A percentile compares a stretch with the other conserved stretches of the same genome.
Evolutionary conservation across 306 rosid species (phyloP).

Genomic region (Calophaca sinica): DNA sequence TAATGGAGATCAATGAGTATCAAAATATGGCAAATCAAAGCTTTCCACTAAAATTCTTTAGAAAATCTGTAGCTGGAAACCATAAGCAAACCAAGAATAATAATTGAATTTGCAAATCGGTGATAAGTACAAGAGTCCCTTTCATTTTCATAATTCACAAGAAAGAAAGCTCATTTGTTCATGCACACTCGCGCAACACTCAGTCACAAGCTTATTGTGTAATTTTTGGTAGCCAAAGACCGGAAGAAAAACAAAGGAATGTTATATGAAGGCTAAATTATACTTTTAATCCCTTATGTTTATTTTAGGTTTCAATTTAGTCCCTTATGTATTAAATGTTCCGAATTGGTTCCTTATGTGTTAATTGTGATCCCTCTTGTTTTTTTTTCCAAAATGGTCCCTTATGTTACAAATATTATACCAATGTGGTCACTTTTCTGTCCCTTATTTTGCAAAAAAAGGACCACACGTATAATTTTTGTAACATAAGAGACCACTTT

Average conservation of each 20-base stretch:
- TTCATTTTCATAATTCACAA: slow-evolving; percentile 4
- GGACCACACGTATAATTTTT: no score
- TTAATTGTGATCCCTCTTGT: no score
- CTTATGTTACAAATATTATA: no score
- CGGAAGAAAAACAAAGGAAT: background rate
- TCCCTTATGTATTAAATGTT: no score
- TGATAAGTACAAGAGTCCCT: background rate
- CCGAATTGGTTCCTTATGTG: no score
- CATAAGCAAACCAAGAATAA: slow-evolving; percentile 17
- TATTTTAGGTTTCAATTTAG: no score
- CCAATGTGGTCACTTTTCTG: no score
- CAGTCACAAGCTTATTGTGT: background rate
- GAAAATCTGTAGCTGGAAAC: background rate
- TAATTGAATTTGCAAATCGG: background rate
- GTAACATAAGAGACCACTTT: no score
- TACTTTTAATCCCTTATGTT: no score
- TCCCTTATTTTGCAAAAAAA: no score
- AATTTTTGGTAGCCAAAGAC: no score
- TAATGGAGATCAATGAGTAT: background rate
- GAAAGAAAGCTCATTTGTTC: slow-evolving; percentile 11
- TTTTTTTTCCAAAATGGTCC: no score
- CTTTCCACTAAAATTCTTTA: slow-evolving; percentile 21
- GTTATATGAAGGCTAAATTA: slow-evolving; percentile 4
- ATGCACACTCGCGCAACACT: slow-evolving; percentile 23
- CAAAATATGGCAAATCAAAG: slow-evolving; percentile 26